Evolutionary conservation across 2,329 filamentous ascomycete genomes (phyloP), one percentile per base, ranked within the genome.

Genomic region (Byssothecium circinans): DNA sequence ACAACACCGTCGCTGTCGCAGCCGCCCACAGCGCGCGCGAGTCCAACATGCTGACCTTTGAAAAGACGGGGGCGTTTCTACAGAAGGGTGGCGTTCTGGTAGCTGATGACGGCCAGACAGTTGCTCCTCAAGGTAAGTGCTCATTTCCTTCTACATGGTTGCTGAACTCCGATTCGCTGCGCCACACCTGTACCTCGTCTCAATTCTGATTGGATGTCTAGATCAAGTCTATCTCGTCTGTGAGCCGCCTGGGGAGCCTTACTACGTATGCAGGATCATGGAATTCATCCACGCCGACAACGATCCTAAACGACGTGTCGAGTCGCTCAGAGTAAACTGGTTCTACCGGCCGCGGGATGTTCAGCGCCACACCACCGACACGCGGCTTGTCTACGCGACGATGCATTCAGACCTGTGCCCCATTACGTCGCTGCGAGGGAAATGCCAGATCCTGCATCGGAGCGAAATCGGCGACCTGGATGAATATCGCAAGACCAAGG

Each of bases 371-470:
- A 87, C 89, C 60, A 87, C 88, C 69, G 94, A 99, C 77, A 92
- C 89, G 50, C 88, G 94, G 53, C 80, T 92, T 62, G 84, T 99
- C 43, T 96, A 92, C 74, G 92, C 91, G 53, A 96, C 94, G 23
- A 99, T 99, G 94, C 94, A 99, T 73, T 97, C 94, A 20, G 94
- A 99, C 76, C 87, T 91, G 53, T 95, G 90, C 69, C 94, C 94
- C 48, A 79, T 99, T 62, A 91, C 91, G 41, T 90, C 94, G 37
- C 78, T 99, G 60, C 89, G 94, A 64, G 94, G 94, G 58, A 96
- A 95, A 75, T 97, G 92, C 73, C 84, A 86, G 56, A 94, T 99
- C 70, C 81, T 83, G 70, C 94, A 99, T 76, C 85, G 89, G 60
- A 88, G 85, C 54, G 91, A 97, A 69, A 92, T 97, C 52, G 75